A percentile compares a stretch with the other conserved stretches of the same genome.
Evolutionary conservation across 202 grass and related monocot genomes (phyloP).

Genomic region (Schoenoplectus tabernaemontani): DNA sequence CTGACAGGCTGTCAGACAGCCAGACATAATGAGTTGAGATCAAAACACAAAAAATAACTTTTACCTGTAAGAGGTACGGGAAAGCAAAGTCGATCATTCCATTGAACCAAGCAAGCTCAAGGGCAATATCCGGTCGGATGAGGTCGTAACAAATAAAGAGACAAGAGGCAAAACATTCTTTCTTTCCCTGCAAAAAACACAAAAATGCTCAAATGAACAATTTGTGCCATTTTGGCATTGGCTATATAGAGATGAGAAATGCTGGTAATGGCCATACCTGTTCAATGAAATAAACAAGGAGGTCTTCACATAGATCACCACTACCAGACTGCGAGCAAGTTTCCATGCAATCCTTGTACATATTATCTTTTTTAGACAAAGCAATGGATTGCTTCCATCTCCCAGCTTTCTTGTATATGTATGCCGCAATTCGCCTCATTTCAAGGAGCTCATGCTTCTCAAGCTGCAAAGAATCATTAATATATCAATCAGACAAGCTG

Average conservation of each 20-base stretch:
- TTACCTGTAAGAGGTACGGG: slow-evolving; percentile 90
- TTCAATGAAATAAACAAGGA: slow-evolving; percentile 93
- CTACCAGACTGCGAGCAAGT: slow-evolving; percentile 95
- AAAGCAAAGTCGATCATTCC: slow-evolving; percentile 97
- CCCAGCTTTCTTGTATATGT: slow-evolving; percentile 98
- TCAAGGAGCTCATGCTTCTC: slow-evolving; percentile 97
- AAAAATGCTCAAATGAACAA: slow-evolving; percentile 2
- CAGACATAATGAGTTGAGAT: background rate
- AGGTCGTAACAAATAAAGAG: slow-evolving; percentile 97
- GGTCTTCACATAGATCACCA: slow-evolving; percentile 75
- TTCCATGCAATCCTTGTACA: slow-evolving; percentile 99
- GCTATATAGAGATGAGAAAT: background rate
- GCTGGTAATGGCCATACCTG: slow-evolving; percentile 38
- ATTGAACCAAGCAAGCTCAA: slow-evolving; percentile 98
- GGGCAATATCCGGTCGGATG: slow-evolving; percentile 84
- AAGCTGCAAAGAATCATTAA: slow-evolving; percentile 51
- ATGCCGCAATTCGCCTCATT: slow-evolving; percentile 97
- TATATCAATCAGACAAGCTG: background rate
- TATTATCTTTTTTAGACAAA: slow-evolving; percentile 89
- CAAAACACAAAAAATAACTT: background rate
- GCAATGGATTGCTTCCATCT: slow-evolving; percentile 97
- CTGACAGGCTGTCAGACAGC: background rate
- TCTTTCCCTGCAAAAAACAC: slow-evolving; percentile 73
- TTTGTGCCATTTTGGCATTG: background rate
- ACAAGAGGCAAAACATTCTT: slow-evolving; percentile 95